phyloP scores from a whole-genome alignment of 805 yeast species.

The Myxozyma neglecta region DNA sequence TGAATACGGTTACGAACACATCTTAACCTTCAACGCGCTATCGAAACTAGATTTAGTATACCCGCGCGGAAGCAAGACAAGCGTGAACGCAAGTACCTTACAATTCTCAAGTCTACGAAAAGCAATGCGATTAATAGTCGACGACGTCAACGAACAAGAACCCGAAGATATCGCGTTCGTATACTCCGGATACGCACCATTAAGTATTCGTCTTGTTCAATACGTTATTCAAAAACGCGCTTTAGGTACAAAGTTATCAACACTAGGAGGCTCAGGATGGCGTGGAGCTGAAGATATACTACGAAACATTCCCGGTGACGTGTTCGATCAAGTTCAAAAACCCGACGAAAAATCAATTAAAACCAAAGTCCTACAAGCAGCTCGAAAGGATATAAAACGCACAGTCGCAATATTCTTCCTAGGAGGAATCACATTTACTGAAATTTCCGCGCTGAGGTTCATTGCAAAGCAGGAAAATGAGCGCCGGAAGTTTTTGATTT shows the following conservation, averaged over 20 bases:
- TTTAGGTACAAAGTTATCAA: constrained; percentile 19
- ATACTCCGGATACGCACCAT: constrained; percentile 80
- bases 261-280: constrained; percentile 40
- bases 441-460: constrained; percentile 67
- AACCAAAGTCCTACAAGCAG: constrained; percentile 28
- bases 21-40: constrained; percentile 51
- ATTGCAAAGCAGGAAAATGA: constrained; percentile 49
- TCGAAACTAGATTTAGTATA: constrained; percentile 51
- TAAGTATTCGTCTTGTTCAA: constrained; percentile 68
- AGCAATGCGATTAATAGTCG: constrained; percentile 35
- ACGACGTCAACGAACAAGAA: constrained; percentile 42
- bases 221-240: constrained; percentile 56
- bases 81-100: constrained; percentile 35
- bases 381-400: constrained; percentile 34
- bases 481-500: constrained; percentile 44
- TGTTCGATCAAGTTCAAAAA: constrained; percentile 39
- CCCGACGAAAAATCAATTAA: constrained; percentile 25
- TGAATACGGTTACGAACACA: constrained; percentile 61
- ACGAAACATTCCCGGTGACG: constrained; percentile 42
- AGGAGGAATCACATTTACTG: constrained; percentile 88
- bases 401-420: constrained; percentile 55
- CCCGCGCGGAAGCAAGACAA: constrained; percentile 29
- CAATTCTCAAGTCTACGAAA: constrained; percentile 54
- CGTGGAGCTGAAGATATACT: constrained; percentile 45
- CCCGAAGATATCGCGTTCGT: constrained; percentile 60